Evolutionary conservation across 345 rosid species (phyloP).

Genomic region (Cardiospermum halicacabum): DNA sequence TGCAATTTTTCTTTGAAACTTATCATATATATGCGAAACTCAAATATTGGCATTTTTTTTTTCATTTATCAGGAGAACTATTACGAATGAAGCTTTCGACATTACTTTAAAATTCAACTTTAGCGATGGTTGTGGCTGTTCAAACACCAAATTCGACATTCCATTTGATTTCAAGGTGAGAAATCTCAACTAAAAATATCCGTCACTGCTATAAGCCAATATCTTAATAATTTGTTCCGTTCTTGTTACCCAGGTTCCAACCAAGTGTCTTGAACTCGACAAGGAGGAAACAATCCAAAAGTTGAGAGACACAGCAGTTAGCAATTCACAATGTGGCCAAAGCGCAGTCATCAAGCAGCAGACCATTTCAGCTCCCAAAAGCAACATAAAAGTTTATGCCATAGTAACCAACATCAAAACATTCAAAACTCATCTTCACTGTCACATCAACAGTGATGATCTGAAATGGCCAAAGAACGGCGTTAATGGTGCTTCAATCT

Average conservation of each 20-base stretch:
- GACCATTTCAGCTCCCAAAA: conserved; percentile 35
- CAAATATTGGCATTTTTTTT: background rate
- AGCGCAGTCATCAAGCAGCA: conserved; percentile 42
- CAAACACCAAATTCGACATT: conserved; percentile 44
- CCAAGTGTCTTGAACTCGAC: conserved; percentile 33
- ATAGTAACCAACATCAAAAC: conserved; percentile 61
- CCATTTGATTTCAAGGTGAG: conserved; percentile 78
- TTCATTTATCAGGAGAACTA: conserved; percentile 65
- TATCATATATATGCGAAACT: no score
- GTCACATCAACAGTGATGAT: conserved; percentile 47
- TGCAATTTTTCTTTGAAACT: background rate
- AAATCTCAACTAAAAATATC: conserved; percentile 1
- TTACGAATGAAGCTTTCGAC: conserved; percentile 51
- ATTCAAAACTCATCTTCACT: conserved; percentile 27
- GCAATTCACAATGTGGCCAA: conserved; percentile 49
- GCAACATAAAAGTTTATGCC: conserved; percentile 52
- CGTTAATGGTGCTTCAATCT: conserved; percentile 26
- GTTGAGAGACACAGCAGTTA: conserved; percentile 53
- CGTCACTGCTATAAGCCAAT: background rate
- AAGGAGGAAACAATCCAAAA: conserved; percentile 38
- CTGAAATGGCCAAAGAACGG: conserved; percentile 42
- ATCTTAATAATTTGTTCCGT: background rate
- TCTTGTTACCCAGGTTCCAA: conserved; percentile 39
- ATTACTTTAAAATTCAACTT: conserved; percentile 66
- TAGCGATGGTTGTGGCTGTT: conserved; percentile 78